Evolutionary conservation across 2,329 filamentous ascomycete genomes (phyloP).

Genomic region (Chaetomium strumarium): DNA sequence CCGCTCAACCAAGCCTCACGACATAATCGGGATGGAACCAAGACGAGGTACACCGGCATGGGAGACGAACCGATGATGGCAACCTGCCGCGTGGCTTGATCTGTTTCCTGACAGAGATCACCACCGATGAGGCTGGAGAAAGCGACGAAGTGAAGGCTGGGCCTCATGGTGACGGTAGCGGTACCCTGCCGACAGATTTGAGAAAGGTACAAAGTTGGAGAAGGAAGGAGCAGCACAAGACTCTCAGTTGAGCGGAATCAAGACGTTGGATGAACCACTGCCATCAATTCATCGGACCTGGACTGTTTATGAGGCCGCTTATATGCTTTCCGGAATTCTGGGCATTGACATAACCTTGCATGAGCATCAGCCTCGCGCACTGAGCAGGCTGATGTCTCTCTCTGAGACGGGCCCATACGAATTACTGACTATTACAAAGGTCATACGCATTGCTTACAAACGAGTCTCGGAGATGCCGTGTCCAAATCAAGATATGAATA

Average conservation of each 20-base stretch:
- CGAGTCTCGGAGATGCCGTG: not conserved
- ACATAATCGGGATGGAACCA: not conserved
- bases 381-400: not conserved
- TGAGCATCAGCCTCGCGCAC: not conserved
- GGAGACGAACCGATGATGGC: constrained; percentile 29
- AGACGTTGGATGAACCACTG: no score
- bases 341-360: not conserved
- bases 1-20: not conserved
- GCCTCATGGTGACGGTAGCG: constrained; percentile 10
- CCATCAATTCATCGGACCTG: no score
- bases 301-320: no score
- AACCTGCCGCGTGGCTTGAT: constrained; percentile 21
- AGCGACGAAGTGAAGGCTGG: not conserved
- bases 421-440: not conserved
- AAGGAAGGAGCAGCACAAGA: not conserved
- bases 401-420: no score
- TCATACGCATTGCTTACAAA: not conserved
- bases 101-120: not conserved
- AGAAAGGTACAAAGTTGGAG: not conserved
- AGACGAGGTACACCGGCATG: not conserved
- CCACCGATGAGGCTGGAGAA: constrained; percentile 4
- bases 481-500: not conserved
- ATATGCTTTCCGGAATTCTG: no score
- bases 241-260: no score
- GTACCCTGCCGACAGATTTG: not conserved